These are phyloP conservation scores for Hydrangea macrophylla DNA, from an alignment of 148 eudicot species.

Conservation along the genomic window DNA sequence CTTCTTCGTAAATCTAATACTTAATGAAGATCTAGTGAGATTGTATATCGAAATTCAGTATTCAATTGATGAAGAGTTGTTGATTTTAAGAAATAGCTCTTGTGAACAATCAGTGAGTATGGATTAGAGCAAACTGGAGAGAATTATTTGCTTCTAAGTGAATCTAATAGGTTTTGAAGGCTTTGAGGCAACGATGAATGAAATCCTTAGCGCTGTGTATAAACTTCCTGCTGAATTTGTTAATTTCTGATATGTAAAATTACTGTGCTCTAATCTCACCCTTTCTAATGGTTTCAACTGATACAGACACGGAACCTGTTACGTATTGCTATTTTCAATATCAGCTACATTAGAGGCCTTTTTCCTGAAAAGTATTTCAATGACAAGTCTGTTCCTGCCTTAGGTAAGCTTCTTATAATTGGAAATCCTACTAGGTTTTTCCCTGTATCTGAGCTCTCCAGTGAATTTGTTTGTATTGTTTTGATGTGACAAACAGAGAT, in stretches of 20 bases:
- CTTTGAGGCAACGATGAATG: background rate
- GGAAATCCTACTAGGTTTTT: background rate
- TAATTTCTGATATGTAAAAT: background rate
- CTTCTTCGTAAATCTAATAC: no score
- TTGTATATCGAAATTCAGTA: background rate
- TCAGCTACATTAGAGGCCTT: slow-evolving; percentile 92
- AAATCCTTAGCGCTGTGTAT: background rate
- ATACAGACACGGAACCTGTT: slow-evolving; percentile 88
- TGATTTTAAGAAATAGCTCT: background rate
- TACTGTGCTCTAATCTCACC: background rate
- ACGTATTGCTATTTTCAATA: slow-evolving; percentile 90
- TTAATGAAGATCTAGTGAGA: background rate
- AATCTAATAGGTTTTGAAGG: background rate
- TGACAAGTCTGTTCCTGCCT: slow-evolving; percentile 88
- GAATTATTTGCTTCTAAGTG: background rate
- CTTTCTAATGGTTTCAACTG: background rate
- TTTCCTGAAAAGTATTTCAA: slow-evolving; percentile 93
- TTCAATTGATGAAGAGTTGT: background rate
- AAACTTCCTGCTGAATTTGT: background rate
- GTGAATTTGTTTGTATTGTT: background rate
- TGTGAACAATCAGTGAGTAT: background rate
- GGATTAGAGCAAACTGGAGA: background rate
- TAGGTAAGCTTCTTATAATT: slow-evolving; percentile 46
- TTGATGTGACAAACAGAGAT: slow-evolving; percentile 50
- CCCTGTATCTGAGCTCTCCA: background rate